phyloP scores from a whole-genome alignment of 2,329 filamentous ascomycete species.

The Colletotrichum aenigma region DNA sequence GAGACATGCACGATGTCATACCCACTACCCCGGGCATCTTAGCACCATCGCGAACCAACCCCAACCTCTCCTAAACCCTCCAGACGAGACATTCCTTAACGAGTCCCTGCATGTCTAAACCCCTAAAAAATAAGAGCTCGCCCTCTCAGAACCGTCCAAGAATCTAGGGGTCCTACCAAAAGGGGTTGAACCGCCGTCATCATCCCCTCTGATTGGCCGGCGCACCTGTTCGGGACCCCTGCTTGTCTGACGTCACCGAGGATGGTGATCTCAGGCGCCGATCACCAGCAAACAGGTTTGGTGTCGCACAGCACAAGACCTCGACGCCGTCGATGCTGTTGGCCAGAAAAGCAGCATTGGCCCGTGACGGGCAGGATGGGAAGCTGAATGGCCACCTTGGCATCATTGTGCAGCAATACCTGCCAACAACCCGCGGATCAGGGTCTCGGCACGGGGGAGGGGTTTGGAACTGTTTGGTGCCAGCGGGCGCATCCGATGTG shows the following conservation, averaged over 20 bases:
- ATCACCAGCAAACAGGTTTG: slow-evolving; percentile 18
- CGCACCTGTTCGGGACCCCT: background rate
- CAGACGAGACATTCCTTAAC: background rate
- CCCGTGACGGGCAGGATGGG: background rate
- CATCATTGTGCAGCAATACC: slow-evolving; percentile 18
- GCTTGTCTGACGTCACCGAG: slow-evolving; percentile 11
- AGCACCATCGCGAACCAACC: background rate
- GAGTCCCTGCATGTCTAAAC: slow-evolving; percentile 7
- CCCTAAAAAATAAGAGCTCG: background rate
- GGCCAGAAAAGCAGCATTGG: background rate
- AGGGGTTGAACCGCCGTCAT: background rate
- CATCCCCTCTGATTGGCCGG: background rate
- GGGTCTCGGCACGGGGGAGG: slow-evolving; percentile 6
- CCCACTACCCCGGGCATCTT: background rate
- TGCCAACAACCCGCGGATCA: background rate
- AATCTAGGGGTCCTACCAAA: slow-evolving; percentile 20
- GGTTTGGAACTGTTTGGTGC: background rate
- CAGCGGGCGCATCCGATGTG: background rate
- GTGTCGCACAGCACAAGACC: background rate
- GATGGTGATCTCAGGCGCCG: slow-evolving; percentile 4
- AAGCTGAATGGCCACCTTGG: slow-evolving; percentile 2
- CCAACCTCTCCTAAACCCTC: background rate
- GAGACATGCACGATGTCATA: slow-evolving; percentile 10
- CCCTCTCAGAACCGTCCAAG: background rate
- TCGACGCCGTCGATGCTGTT: background rate